phyloP scores from a whole-genome alignment of 169 alveolate species.

The Plasmodium adleri region DNA sequence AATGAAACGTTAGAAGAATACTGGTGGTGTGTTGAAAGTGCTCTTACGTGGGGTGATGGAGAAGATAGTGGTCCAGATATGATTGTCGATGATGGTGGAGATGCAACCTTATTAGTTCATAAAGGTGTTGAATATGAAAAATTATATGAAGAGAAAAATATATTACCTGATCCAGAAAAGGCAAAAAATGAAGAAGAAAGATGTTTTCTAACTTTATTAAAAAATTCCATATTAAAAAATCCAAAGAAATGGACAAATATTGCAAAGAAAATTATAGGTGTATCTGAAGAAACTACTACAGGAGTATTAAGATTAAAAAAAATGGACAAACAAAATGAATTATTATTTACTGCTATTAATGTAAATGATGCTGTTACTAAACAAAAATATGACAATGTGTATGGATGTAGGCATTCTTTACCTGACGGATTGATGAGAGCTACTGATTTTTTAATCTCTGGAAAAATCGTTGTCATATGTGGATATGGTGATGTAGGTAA shows the following conservation, averaged over 20 bases:
- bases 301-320: conserved; percentile 96
- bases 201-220: conserved; percentile 86
- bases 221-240: conserved; percentile 89
- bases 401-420: conserved; percentile 98
- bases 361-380: conserved; percentile 98
- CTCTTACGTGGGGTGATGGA: conserved; percentile 97
- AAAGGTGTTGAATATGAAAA: conserved; percentile 92
- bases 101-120: conserved; percentile 95
- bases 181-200: conserved; percentile 81
- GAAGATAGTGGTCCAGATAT: conserved; percentile 96
- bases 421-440: conserved; percentile 98
- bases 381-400: conserved; percentile 97
- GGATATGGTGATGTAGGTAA: conserved; percentile 99
- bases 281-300: conserved; percentile 99
- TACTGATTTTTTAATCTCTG: conserved; percentile 98
- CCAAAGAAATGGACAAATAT: conserved; percentile 93
- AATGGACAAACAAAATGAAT: conserved; percentile 91
- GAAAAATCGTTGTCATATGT: conserved; percentile 96
- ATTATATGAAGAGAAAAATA: conserved; percentile 78
- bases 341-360: conserved; percentile 96
- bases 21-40: conserved; percentile 97
- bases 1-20: conserved; percentile 95
- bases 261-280: conserved; percentile 93
- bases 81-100: conserved; percentile 99
- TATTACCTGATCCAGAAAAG: conserved; percentile 80